Evolutionary conservation across 2,329 filamentous ascomycete species (phyloP), one percentile per base, ranked within the genome.

Genomic region (Basipetospora chlamydospora): DNA sequence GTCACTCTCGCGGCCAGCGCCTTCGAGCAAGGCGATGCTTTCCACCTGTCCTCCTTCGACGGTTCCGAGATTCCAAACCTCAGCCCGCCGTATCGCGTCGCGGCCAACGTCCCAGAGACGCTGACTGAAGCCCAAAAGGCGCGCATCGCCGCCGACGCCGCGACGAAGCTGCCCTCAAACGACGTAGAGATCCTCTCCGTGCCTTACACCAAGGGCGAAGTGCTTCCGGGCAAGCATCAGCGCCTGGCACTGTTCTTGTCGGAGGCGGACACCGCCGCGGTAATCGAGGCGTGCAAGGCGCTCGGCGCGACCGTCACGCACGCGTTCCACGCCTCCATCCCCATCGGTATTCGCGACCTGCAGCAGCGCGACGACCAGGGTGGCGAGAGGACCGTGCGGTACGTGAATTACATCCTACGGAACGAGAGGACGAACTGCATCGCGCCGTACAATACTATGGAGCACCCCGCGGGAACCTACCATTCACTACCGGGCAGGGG

Each of bases 291-390:
- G 0, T 48, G 44, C 11, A 50, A 49, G 15, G 7, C 23, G 0
- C 22, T 33, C 2, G 37, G 38, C 2, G 48, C 46, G 0, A 57
- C 52, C 0, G 46, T 49, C 1, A 57, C 53, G 0, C 51, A 58
- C 8, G 46, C 39, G 2, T 58, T 55, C 36, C 55, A 58, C 22
- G 48, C 55, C 2, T 50, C 53, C 4, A 47, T 51, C 4, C 47
- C 53, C 1, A 42, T 57, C 2, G 42, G 46, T 0, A 26, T 53
- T 3, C 41, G 54, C n/a, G 45, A 55, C 33, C 37, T 52, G 0
- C 48, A 54, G 3, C 16, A 40, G 2, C 38, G 22, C 22, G 22
- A 6, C 22, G 22, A 23, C 22, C 6, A 11, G 6, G 22, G 6
- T 11, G 22, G 11, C 22, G 22, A 23, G 0, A 44, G 41, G 11